Conservation (phyloP, 768 basidiomycete genomes). For the Psilocybe subaeruginosa region DNA sequence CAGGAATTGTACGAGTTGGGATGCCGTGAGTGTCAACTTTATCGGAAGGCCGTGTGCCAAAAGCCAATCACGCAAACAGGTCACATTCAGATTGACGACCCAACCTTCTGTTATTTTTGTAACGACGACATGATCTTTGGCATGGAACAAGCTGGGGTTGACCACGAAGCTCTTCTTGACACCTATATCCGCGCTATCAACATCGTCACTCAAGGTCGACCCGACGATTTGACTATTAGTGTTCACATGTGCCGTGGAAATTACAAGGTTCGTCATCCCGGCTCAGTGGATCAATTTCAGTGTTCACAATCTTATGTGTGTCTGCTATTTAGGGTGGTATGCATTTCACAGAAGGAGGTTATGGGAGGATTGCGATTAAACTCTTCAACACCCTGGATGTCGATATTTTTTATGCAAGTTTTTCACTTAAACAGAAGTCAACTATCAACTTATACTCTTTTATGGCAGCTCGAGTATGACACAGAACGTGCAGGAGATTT, state of each 20-base stretch:
- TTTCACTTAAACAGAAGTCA: neutral
- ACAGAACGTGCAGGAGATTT: slow-evolving; percentile 66
- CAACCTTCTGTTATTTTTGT: slow-evolving; percentile 69
- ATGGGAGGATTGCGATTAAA: slow-evolving; percentile 55
- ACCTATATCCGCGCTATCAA: slow-evolving; percentile 72
- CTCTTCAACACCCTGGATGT: slow-evolving; percentile 63
- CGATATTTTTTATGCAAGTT: slow-evolving; percentile 52
- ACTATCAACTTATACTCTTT: no score
- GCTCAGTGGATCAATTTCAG: neutral
- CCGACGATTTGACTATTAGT: slow-evolving; percentile 55
- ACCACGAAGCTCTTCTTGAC: slow-evolving; percentile 67
- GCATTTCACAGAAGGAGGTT: slow-evolving; percentile 65
- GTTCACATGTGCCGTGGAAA: slow-evolving; percentile 66
- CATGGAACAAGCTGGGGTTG: slow-evolving; percentile 62
- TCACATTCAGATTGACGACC: slow-evolving; percentile 55
- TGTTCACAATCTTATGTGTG: slow-evolving; percentile 33
- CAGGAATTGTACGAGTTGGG: slow-evolving; percentile 49
- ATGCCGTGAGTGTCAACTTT: slow-evolving; percentile 42
- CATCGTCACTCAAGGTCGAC: slow-evolving; percentile 52
- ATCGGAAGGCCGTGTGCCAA: neutral
- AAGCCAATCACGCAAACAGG: slow-evolving; percentile 30
- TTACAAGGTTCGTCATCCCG: slow-evolving; percentile 39
- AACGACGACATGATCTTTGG: slow-evolving; percentile 51
- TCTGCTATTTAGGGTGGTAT: slow-evolving; percentile 34
- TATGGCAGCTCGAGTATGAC: slow-evolving; percentile 62